These are phyloP conservation scores for Lactifluus piperatus DNA, from an alignment of 768 basidiomycete genomes.

Conservation along the genomic window DNA sequence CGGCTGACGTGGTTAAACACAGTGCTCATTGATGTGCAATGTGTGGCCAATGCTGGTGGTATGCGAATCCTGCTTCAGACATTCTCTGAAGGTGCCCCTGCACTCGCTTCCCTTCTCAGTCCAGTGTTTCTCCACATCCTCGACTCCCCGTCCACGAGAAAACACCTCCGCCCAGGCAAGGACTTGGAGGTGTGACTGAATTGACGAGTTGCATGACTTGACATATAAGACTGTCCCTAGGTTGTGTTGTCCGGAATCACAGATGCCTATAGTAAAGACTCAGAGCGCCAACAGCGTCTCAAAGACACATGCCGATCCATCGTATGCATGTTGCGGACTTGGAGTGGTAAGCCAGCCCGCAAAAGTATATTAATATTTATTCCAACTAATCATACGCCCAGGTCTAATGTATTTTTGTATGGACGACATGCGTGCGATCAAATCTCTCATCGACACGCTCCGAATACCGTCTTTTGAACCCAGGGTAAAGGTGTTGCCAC, in stretches of 20 bases:
- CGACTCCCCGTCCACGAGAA: slow-evolving; percentile 77
- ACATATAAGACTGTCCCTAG: slow-evolving; percentile 31
- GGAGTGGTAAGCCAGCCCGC: slow-evolving; percentile 64
- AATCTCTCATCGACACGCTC: slow-evolving; percentile 75
- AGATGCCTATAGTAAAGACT: slow-evolving; percentile 81
- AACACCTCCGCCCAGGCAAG: slow-evolving; percentile 66
- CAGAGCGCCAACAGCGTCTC: slow-evolving; percentile 73
- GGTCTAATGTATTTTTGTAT: slow-evolving; percentile 93
- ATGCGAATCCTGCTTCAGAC: slow-evolving; percentile 80
- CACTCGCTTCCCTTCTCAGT: slow-evolving; percentile 70
- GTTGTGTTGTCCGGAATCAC: slow-evolving; percentile 85
- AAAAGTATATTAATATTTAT: background rate
- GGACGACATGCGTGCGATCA: slow-evolving; percentile 79
- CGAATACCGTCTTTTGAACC: slow-evolving; percentile 83
- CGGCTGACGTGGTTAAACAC: slow-evolving; percentile 8
- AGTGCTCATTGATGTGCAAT: slow-evolving; percentile 86
- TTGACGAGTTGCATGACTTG: background rate
- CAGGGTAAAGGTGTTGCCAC: slow-evolving; percentile 43
- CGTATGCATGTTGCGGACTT: slow-evolving; percentile 77
- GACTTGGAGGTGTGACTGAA: slow-evolving; percentile 71
- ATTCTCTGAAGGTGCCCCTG: slow-evolving; percentile 82
- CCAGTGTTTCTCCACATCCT: slow-evolving; percentile 74
- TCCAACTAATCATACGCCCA: slow-evolving; percentile 17
- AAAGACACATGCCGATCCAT: slow-evolving; percentile 70
- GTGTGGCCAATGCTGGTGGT: slow-evolving; percentile 73